Conservation (phyloP, 78 protist species). For the Kipferlia bialata region DNA sequence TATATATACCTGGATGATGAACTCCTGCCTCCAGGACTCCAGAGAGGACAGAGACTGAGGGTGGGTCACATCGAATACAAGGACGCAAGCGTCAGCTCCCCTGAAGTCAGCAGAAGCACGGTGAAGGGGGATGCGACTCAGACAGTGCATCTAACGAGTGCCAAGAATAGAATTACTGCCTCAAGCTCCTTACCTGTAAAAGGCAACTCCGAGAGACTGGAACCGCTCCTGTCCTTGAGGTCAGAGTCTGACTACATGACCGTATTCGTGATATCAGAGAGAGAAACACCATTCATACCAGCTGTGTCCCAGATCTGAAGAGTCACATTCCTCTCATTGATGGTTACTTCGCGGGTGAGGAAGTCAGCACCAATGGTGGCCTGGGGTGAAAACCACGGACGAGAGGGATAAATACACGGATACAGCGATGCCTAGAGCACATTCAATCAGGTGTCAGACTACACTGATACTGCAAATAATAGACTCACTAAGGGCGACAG, state of each 20-base stretch:
- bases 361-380: slow-evolving; percentile 99
- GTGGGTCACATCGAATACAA: slow-evolving; percentile 83
- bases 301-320: slow-evolving; percentile 94
- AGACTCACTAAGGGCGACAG: no score
- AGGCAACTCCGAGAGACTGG: slow-evolving; percentile 95
- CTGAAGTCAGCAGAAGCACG: no score
- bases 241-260: slow-evolving; percentile 33
- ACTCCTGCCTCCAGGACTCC: slow-evolving; percentile 93
- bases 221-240: slow-evolving; percentile 96
- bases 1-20: slow-evolving; percentile 84
- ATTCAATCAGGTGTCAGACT: no score
- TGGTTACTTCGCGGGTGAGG: slow-evolving; percentile 80
- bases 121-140: no score
- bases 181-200: no score
- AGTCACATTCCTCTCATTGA: slow-evolving; percentile 87
- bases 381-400: no score
- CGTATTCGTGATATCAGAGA: not conserved
- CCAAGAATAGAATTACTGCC: no score
- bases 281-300: slow-evolving; percentile 3
- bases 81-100: slow-evolving; percentile 93
- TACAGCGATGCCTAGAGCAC: no score
- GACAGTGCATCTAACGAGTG: no score
- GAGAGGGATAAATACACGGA: not conserved
- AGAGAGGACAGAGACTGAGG: slow-evolving; percentile 82
- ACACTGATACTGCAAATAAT: no score